phyloP scores from a whole-genome alignment of 2,329 filamentous ascomycete genomes.

The Colletotrichum coccodes region DNA sequence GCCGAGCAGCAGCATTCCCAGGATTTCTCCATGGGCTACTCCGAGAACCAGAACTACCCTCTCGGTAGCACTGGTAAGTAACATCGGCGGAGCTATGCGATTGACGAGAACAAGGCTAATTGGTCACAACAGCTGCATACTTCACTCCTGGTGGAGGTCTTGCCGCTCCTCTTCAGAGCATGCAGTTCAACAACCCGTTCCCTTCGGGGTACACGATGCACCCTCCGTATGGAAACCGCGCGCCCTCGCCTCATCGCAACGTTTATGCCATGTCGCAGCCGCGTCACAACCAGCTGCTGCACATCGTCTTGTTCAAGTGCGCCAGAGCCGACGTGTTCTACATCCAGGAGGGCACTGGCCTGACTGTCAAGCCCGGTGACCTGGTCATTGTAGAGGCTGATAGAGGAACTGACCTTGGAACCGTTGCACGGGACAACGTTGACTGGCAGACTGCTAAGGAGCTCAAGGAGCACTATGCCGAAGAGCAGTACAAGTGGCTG shows the following conservation, averaged over 20 bases:
- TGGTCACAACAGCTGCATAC: conserved; percentile 45
- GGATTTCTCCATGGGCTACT: conserved; percentile 53
- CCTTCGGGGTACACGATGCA: conserved; percentile 58
- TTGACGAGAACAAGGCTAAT: conserved; percentile 37
- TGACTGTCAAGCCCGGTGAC: conserved; percentile 90
- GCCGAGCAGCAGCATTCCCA: conserved; percentile 55
- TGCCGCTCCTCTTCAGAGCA: conserved; percentile 45
- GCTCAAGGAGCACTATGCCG: conserved; percentile 88
- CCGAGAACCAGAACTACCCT: conserved; percentile 49
- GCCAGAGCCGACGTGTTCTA: conserved; percentile 96
- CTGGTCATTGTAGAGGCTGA: conserved; percentile 98
- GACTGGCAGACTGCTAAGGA: conserved; percentile 90
- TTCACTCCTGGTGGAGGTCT: conserved; percentile 46
- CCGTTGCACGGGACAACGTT: conserved; percentile 88
- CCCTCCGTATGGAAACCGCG: conserved; percentile 57
- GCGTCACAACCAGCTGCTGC: conserved; percentile 76
- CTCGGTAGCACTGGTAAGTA: conserved; percentile 53
- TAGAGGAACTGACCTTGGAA: conserved; percentile 93
- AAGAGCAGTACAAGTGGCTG: conserved; percentile 97
- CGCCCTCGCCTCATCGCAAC: conserved; percentile 70
- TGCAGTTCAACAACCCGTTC: conserved; percentile 54
- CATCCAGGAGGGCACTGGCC: conserved; percentile 92
- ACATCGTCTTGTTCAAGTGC: conserved; percentile 97
- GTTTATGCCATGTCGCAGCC: conserved; percentile 71
- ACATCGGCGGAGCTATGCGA: not conserved